Conservation (phyloP, 495 filamentous ascomycete genomes). For the Xylaria acuta region DNA sequence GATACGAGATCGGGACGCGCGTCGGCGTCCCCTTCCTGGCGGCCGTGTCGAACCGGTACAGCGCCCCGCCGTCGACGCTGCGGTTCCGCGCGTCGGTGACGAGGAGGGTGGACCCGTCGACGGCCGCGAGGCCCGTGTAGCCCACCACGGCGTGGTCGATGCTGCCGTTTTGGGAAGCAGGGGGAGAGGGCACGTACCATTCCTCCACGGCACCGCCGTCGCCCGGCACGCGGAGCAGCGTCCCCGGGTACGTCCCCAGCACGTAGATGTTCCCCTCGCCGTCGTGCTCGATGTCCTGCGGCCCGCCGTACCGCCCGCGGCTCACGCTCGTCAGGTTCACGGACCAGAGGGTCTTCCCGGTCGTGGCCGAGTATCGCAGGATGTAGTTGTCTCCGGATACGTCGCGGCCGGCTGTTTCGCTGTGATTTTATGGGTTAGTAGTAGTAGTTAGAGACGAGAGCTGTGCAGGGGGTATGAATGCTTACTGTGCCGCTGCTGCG, state of each 20-base stretch:
- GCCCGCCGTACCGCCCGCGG: slow-evolving; percentile 38
- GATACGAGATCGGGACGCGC: slow-evolving; percentile 31
- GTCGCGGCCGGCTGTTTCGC: slow-evolving; percentile 39
- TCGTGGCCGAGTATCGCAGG: slow-evolving; percentile 31
- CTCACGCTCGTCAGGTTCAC: slow-evolving; percentile 38
- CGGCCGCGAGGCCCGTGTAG: slow-evolving; percentile 40
- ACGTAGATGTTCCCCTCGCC: slow-evolving; percentile 42
- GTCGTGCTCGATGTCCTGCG: slow-evolving; percentile 45
- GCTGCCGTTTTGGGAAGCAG: neutral
- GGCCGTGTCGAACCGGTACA: slow-evolving; percentile 42
- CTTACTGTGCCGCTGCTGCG: slow-evolving; percentile 28
- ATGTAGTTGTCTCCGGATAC: slow-evolving; percentile 40
- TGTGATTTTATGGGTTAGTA: neutral
- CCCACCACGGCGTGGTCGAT: slow-evolving; percentile 34
- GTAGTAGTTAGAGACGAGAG: neutral
- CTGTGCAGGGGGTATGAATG: neutral
- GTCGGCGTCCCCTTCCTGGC: slow-evolving; percentile 32
- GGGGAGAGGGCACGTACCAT: slow-evolving; percentile 34
- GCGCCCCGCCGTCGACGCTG: slow-evolving; percentile 35
- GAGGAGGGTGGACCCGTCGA: slow-evolving; percentile 36
- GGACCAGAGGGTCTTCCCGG: slow-evolving; percentile 35
- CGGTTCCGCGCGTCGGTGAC: slow-evolving; percentile 33
- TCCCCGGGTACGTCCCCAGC: slow-evolving; percentile 43
- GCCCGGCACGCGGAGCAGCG: slow-evolving; percentile 35
- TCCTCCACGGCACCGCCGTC: slow-evolving; percentile 34